A percentile compares a stretch with the other conserved stretches of the same genome.
These are phyloP conservation scores for Wolfiporia cocos DNA, from an alignment of 1,284 basidiomycete genomes.

Conservation along the genomic window DNA sequence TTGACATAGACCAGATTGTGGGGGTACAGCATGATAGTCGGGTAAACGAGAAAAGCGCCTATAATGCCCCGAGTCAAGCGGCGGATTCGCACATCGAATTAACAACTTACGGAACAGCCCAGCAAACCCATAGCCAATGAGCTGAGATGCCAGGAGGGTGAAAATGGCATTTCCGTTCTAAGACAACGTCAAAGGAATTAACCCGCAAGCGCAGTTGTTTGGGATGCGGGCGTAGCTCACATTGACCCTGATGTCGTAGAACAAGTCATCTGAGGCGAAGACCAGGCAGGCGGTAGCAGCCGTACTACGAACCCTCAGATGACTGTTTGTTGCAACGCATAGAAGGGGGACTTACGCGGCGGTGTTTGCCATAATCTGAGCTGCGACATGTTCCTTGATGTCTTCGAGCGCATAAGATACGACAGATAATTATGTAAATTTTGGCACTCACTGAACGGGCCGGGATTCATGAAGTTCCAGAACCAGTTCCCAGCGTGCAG, in stretches of 20 bases:
- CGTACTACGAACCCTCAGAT: too few species aligned
- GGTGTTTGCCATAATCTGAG: constrained; percentile 42
- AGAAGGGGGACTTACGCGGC: constrained; percentile 11
- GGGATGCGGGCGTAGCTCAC: constrained; percentile 3
- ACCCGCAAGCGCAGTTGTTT: neutral
- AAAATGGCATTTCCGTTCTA: constrained; percentile 28
- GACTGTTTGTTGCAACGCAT: too few species aligned
- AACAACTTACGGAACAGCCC: constrained; percentile 8
- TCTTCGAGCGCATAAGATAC: too few species aligned
- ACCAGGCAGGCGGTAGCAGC: constrained; percentile 18
- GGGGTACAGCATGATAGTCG: constrained; percentile 23
- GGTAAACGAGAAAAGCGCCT: constrained; percentile 31
- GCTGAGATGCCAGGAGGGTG: too few species aligned
- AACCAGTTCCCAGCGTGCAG: constrained; percentile 36
- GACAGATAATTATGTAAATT: too few species aligned
- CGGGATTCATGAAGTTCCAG: constrained; percentile 50
- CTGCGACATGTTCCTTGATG: constrained; percentile 55
- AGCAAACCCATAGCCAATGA: too few species aligned
- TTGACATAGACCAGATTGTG: constrained; percentile 37
- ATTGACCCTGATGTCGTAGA: constrained; percentile 29
- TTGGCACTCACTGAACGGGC: constrained; percentile 48
- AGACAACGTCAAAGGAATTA: too few species aligned
- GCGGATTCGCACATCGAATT: neutral
- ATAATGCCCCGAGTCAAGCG: neutral
- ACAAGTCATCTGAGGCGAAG: constrained; percentile 28